Percentiles rank a stretch among this genome's conserved stretches.
These are phyloP conservation scores for Knufia fluminis DNA, from an alignment of 2,329 filamentous ascomycete species.

Conservation along the genomic window DNA sequence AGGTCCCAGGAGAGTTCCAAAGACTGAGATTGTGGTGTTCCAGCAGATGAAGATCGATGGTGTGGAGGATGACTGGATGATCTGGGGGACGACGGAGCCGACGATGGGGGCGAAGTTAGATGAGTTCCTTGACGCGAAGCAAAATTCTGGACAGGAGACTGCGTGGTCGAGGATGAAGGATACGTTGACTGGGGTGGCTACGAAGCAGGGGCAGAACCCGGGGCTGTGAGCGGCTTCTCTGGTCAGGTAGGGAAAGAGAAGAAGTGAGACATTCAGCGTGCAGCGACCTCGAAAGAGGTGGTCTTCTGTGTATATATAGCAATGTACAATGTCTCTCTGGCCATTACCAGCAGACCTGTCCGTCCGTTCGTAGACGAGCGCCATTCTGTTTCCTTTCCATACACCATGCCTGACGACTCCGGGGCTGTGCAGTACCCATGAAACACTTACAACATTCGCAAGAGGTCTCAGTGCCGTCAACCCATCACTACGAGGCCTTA, in stretches of 20 bases:
- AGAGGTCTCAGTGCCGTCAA: no score
- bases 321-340: neutral
- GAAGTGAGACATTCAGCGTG: neutral
- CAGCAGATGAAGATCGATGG: constrained; percentile 38
- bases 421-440: no score
- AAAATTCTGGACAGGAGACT: neutral
- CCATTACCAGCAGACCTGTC: no score
- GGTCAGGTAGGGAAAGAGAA: neutral
- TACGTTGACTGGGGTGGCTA: neutral
- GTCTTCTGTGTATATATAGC: neutral
- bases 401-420: no score
- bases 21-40: constrained; percentile 42
- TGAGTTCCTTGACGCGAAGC: constrained; percentile 11
- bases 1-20: neutral
- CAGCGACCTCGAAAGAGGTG: neutral
- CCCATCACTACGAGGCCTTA: no score
- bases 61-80: constrained; percentile 37
- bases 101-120: constrained; percentile 15
- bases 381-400: no score
- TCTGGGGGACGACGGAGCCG: constrained; percentile 36
- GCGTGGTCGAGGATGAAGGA: neutral
- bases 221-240: no score
- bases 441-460: no score
- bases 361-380: no score
- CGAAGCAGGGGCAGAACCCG: neutral